Base-by-base conservation (phyloP, 345 rosid species). In the Salix arbutifolia region DNA sequence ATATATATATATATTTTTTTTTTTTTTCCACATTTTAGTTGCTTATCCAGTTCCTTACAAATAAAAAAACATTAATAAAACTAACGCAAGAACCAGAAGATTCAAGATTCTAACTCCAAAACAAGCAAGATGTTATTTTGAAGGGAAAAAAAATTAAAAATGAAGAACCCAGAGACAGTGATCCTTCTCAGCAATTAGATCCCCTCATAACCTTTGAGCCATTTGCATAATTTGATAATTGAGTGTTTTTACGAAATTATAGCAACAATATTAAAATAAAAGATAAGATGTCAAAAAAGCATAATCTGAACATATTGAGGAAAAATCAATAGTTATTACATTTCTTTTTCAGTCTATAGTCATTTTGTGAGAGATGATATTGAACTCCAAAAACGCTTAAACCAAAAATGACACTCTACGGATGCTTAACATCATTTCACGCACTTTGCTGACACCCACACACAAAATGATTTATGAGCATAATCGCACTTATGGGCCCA, bases 171-270 rank as follows among this genome's bases (percentile, higher is more conserved):
- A 73, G 46, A 61, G 60, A 42, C 40, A 76, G 26, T 44, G 17
- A 75, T 53, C 70, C 62, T 48, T 75, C 74, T 38, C 76, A 81
- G 80, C 70, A 61, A 81, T 80, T 69, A 67, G 73, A 67, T 81
- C 78, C 78, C n/a, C 9, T 52, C 58, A 52, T 7, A 52, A 52
- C 21, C 21, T 52, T 52, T 18, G 58, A 52, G 19, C 3, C 6
- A 18, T 50, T 2, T 50, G 23, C 58, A 50, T 50, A 18, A 18
- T 18, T 50, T 50, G 21, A 50, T 50, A 50, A 18, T 50, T 50
- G n/a, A 17, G 9, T 50, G n/a, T 18, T 50, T 50, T 50, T 18
- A 18, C n/a, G 19, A 6, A 50, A 50, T 19, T 6, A 50, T 31
- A 60, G 62, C 28, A 69, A 42, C 75, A 73, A 66, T 48, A 69